These are phyloP conservation scores for Dittrichia graveolens DNA, from an alignment of 129 eudicot genomes.

Conservation along the genomic window DNA sequence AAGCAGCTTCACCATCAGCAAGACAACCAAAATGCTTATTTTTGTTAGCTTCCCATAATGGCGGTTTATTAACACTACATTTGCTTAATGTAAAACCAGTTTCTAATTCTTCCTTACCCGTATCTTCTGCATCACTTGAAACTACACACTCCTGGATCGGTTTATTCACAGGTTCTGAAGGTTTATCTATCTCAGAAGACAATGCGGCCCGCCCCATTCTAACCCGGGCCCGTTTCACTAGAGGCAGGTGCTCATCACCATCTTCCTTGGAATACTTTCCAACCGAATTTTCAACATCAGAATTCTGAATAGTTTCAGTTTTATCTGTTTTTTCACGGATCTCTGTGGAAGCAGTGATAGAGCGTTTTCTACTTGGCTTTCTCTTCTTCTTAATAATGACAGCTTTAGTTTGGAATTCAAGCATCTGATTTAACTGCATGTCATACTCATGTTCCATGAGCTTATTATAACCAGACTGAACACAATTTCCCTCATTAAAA, in stretches of 20 bases:
- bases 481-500: constrained; percentile 52
- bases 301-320: constrained; percentile 31
- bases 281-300: constrained; percentile 24
- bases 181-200: constrained; percentile 32
- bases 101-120: constrained; percentile 30
- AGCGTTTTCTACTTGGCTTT: constrained; percentile 67
- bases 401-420: constrained; percentile 57
- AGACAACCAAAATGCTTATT: constrained; percentile 43
- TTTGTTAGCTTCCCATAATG: constrained; percentile 53
- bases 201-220: constrained; percentile 73
- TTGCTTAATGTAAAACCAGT: constrained; percentile 24
- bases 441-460: constrained; percentile 43
- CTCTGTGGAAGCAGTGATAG: constrained; percentile 32
- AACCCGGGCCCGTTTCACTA: constrained; percentile 90
- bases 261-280: constrained; percentile 54
- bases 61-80: constrained; percentile 46
- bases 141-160: constrained; percentile 21
- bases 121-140: constrained; percentile 39
- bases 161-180: constrained; percentile 30
- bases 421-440: constrained; percentile 50
- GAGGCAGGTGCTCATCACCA: constrained; percentile 90
- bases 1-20: constrained; percentile 87
- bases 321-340: constrained; percentile 37
- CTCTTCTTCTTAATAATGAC: constrained; percentile 73
- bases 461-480: constrained; percentile 56